Evolutionary conservation across 2,329 filamentous ascomycete species (phyloP).

Genomic region (Aspergillus fumigatiaffinis): DNA sequence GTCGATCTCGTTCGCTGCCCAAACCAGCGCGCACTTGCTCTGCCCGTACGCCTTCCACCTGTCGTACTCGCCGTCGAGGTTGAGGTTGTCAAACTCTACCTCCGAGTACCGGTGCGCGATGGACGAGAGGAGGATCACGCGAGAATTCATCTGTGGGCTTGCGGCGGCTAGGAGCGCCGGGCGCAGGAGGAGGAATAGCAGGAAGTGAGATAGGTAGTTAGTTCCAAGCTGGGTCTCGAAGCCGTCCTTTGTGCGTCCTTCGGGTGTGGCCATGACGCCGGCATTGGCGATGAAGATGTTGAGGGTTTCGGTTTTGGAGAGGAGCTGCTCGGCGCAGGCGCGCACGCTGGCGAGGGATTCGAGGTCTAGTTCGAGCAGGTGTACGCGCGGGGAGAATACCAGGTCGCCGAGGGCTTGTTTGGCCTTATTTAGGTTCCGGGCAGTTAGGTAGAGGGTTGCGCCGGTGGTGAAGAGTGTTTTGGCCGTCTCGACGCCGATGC

Average conservation of each 20-base stretch:
- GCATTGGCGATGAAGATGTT: constrained; percentile 42
- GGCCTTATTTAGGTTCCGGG: constrained; percentile 33
- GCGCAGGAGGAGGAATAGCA: constrained; percentile 50
- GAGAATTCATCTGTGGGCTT: constrained; percentile 34
- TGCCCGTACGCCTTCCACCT: constrained; percentile 45
- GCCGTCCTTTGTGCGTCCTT: constrained; percentile 34
- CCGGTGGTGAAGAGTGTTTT: constrained; percentile 39
- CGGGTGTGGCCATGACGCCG: constrained; percentile 38
- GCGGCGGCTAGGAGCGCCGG: constrained; percentile 7
- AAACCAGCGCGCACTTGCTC: constrained; percentile 51
- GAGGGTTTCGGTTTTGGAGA: constrained; percentile 6
- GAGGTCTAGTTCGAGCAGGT: constrained; percentile 17
- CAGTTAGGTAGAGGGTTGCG: constrained; percentile 35
- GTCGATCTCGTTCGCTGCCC: constrained; percentile 51
- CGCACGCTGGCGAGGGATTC: constrained; percentile 3
- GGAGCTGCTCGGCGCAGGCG: constrained; percentile 8
- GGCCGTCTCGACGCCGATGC: constrained; percentile 45
- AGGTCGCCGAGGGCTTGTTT: constrained; percentile 22
- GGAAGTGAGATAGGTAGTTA: constrained; percentile 53
- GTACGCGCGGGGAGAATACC: constrained; percentile 8
- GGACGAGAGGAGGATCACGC: constrained; percentile 48
- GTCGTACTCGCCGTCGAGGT: constrained; percentile 34
- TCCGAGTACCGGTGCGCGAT: constrained; percentile 38
- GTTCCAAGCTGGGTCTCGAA: constrained; percentile 52
- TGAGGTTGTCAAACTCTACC: constrained; percentile 38